phyloP scores from a whole-genome alignment of 495 filamentous ascomycete genomes.

The Friedmanniomyces endolithicus region DNA sequence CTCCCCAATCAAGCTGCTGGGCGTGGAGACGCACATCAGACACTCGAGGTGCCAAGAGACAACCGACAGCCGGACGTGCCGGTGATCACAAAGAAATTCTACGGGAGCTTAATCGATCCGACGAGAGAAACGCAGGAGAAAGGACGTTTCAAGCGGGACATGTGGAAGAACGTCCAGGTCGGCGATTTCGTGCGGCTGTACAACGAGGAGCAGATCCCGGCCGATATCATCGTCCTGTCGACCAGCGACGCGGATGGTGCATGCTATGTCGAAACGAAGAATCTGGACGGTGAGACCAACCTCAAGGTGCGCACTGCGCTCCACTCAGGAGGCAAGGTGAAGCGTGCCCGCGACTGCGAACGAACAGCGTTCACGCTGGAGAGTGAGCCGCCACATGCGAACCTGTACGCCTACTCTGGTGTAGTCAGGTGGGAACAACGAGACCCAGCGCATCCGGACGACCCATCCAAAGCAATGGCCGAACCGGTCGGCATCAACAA shows the following conservation, averaged over 20 bases:
- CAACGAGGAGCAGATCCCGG: conserved; percentile 90
- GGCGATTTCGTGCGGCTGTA: conserved; percentile 96
- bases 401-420: conserved; percentile 86
- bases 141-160: conserved; percentile 78
- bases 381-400: conserved; percentile 82
- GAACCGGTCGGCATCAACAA: conserved; percentile 94
- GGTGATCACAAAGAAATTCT: conserved; percentile 27
- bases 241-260: conserved; percentile 90
- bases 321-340: conserved; percentile 68
- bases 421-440: conserved; percentile 77
- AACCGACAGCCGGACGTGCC: background rate
- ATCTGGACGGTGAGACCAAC: conserved; percentile 95
- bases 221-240: conserved; percentile 88
- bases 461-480: conserved; percentile 59
- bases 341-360: conserved; percentile 88
- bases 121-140: conserved; percentile 45
- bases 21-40: conserved; percentile 7
- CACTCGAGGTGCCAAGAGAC: conserved; percentile 10
- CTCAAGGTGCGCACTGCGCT: conserved; percentile 89
- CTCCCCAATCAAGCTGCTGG: conserved; percentile 22
- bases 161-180: conserved; percentile 91
- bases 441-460: conserved; percentile 47
- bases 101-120: conserved; percentile 55
- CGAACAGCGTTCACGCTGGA: conserved; percentile 75
- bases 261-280: conserved; percentile 97